Percentiles rank a stretch among this genome's conserved stretches.
Conservation (phyloP, 2,329 filamentous ascomycete species). For the Epichloe scottii region DNA sequence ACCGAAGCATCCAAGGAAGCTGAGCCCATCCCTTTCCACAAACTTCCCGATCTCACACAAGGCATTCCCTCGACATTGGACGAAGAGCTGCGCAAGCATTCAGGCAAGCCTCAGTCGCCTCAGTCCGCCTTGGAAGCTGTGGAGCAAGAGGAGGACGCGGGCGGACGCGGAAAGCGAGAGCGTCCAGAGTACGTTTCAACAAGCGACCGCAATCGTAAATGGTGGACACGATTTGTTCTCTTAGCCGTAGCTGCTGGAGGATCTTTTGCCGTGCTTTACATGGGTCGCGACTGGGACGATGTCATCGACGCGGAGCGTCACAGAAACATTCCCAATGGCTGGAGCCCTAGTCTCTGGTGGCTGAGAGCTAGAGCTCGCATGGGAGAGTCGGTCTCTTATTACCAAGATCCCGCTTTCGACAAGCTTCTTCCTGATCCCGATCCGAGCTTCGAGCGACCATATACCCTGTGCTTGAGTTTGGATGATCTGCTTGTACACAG, state of each 20-base stretch:
- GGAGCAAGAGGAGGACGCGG: constrained; percentile 21
- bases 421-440: constrained; percentile 81
- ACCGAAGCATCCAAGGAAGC: constrained; percentile 20
- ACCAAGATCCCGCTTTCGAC: constrained; percentile 88
- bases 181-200: constrained; percentile 81
- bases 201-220: constrained; percentile 67
- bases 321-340: constrained; percentile 66
- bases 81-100: constrained; percentile 49
- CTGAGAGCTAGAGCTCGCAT: constrained; percentile 65
- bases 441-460: constrained; percentile 69
- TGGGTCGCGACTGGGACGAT: constrained; percentile 83
- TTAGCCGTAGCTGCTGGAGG: constrained; percentile 42
- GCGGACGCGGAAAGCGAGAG: constrained; percentile 27
- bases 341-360: constrained; percentile 65
- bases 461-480: constrained; percentile 82
- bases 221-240: constrained; percentile 65
- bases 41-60: constrained; percentile 82
- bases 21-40: constrained; percentile 42
- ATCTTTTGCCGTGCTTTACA: constrained; percentile 52
- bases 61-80: constrained; percentile 87
- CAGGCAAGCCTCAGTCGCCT: constrained; percentile 19
- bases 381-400: constrained; percentile 71
- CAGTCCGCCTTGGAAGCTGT: constrained; percentile 21
- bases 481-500: constrained; percentile 92
- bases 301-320: constrained; percentile 60